A percentile compares a stretch with the other conserved stretches of the same genome.
Conservation (phyloP, 371 early-diverging fungal species). For the Zychaea mexicana region DNA sequence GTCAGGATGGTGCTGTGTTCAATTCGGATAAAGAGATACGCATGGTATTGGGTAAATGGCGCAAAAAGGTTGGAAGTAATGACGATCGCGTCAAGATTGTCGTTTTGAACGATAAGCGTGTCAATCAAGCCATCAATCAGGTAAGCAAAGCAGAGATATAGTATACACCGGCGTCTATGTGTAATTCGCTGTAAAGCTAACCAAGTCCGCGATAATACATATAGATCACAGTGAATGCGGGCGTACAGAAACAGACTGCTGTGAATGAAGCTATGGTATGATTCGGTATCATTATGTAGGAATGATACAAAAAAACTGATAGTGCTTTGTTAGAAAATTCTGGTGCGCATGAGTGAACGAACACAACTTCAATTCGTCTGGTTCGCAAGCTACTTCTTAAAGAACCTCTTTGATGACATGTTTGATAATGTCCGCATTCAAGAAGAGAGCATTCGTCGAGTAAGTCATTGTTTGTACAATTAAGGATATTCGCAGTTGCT, state of each 20-base stretch:
- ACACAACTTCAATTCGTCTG: conserved; percentile 52
- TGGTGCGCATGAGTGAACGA: conserved; percentile 52
- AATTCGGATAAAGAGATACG: conserved; percentile 31
- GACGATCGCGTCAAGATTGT: conserved; percentile 51
- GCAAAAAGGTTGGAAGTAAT: conserved; percentile 45
- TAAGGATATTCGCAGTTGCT: no score
- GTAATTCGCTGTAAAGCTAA: no score
- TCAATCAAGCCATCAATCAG: conserved; percentile 44
- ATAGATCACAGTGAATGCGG: conserved; percentile 48
- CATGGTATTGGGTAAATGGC: conserved; percentile 47
- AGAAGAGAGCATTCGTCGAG: conserved; percentile 39
- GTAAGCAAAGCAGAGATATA: not conserved
- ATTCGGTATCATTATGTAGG: not conserved
- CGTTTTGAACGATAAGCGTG: conserved; percentile 52
- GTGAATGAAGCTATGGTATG: conserved; percentile 48
- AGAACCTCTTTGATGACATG: conserved; percentile 40
- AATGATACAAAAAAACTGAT: not conserved
- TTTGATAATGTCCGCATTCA: conserved; percentile 47
- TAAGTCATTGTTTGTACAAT: conserved; percentile 9
- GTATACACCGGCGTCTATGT: no score
- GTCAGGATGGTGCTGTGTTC: conserved; percentile 34
- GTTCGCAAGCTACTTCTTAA: conserved; percentile 48
- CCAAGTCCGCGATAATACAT: no score
- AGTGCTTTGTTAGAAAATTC: conserved; percentile 26
- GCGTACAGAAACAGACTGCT: conserved; percentile 49